Base-by-base conservation (phyloP, 441 rosid species). In the Pelargonium citronellum region DNA sequence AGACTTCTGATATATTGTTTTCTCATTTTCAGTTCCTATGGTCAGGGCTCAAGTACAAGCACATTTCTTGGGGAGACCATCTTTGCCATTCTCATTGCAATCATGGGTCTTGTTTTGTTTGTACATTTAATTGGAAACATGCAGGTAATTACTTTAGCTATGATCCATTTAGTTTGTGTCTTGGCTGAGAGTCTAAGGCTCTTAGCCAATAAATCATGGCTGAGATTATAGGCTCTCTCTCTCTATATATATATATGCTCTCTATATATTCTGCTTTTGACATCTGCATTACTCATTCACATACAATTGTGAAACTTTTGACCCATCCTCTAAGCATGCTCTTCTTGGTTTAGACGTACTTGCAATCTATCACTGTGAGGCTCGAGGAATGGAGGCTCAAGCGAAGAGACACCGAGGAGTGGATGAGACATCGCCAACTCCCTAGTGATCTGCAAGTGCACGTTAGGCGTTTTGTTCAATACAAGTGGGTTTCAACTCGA, bases 381-480 rank as follows among this genome's bases (percentile, higher is more conserved):
- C 92, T 91, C 61, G 97, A 94, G 78, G 99, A 94, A 67, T 91
- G 96, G 93, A 85, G 99, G 80, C 79, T 94, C 34, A 94, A 91
- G 83, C 79, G 89, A 70, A 74, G 95, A 74, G 97, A 94, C 81
- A 91, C 97, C 0, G 99, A 94, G 79, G 98, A 94, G 77, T 91
- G 99, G 96, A 94, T 90, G 99, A 78, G 77, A 80, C 97, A 90
- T 76, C 89, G 96, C 15, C 92, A 91, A 62, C 87, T 94, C 8
- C 96, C 97, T 0, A 88, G 79, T 61, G 85, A 80, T 78, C 76
- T 94, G 1, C 82, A 71, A 71, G 91, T 83, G 72, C 81, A 89
- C 41, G 95, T 91, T 51, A 75, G 91, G 61, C 79, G 83, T 66
- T 94, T 88, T 39, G 92, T 91, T 70, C 96, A 87, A 68, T 90